Evolutionary conservation across 2,329 filamentous ascomycete species (phyloP).

Genomic region (Talaromyces sp.): DNA sequence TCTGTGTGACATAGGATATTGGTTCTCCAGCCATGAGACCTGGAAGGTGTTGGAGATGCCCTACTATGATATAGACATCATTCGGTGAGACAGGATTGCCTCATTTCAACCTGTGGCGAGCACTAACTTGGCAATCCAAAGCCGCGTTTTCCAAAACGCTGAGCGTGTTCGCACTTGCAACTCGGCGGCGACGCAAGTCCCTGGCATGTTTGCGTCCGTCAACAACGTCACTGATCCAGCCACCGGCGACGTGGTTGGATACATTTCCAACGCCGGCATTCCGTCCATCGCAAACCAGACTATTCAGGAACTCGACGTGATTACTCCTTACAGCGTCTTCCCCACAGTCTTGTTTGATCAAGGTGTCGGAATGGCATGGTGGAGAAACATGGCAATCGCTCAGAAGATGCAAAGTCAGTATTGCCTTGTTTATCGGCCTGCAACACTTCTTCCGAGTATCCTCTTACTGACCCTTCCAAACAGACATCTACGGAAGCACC

Average conservation of each 20-base stretch:
- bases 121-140: constrained; percentile 15
- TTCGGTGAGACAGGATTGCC: constrained; percentile 27
- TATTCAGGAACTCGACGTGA: constrained; percentile 41
- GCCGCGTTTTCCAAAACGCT: constrained; percentile 39
- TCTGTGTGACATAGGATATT: constrained; percentile 26
- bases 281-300: constrained; percentile 41
- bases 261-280: constrained; percentile 44
- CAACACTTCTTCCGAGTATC: background rate
- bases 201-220: constrained; percentile 43
- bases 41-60: constrained; percentile 46
- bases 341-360: constrained; percentile 40
- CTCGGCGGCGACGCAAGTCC: constrained; percentile 36
- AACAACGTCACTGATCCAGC: constrained; percentile 42
- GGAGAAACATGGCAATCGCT: constrained; percentile 41
- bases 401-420: constrained; percentile 45
- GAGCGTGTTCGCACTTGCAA: constrained; percentile 45
- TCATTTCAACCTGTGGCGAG: background rate
- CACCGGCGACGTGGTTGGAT: constrained; percentile 37
- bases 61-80: constrained; percentile 42
- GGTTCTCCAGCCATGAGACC: constrained; percentile 43
- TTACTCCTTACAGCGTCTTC: constrained; percentile 42
- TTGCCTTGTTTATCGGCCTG: background rate
- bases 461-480: background rate
- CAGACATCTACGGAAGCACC: constrained; percentile 39
- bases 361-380: constrained; percentile 42